Evolutionary conservation across 2,329 filamentous ascomycete species (phyloP), one percentile per base, ranked within the genome.

Genomic region (Thermothelomyces thermophilus): DNA sequence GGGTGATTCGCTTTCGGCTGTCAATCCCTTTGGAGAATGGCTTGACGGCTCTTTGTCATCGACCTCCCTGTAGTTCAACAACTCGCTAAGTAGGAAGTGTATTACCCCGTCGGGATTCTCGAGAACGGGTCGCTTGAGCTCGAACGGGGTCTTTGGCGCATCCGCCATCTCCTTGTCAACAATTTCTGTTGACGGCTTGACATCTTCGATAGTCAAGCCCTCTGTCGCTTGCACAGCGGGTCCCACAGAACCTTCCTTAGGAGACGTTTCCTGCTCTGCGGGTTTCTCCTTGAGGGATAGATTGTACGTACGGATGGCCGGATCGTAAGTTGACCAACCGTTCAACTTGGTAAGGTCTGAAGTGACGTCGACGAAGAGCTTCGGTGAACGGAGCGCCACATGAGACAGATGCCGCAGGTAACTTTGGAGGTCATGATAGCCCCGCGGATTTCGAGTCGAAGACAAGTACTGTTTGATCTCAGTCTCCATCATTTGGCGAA

Each of bases 41-140:
- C 28, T 52, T 11, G 71, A 52, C 11, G 76, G 67, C 52, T 90
- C 85, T 61, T 86, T 90, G 62, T 97, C 91, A 33, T 95, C 88
- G 5, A 95, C 89, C 63, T 95, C 90, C 61, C 86, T 86, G 69
- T 95, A 97, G 44, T 88, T 90, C 49, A 96, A 75, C 40, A 98
- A 73, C 66, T 98, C 93, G 51, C 87, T 94, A 4, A 98, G 81
- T 19, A 98, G 75, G 67, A 95, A 98, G 62, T 97, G 89, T 51
- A 98, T 84, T 3, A 98, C 89, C 3, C 93, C 93, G 66, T 97
- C 93, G 0, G 91, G 89, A 55, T 93, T 90, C 66, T 96, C 90
- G 5, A 96, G 83, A 11, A 90, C 76, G 1, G 93, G 91, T 8
- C 87, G 75, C 68, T 94, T 96, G 35, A 81, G 69, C 53, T 96